Evolutionary conservation across 2,329 filamentous ascomycete species (phyloP), one percentile per base, ranked within the genome.

Genomic region (Cylindrodendrum hubeiense): DNA sequence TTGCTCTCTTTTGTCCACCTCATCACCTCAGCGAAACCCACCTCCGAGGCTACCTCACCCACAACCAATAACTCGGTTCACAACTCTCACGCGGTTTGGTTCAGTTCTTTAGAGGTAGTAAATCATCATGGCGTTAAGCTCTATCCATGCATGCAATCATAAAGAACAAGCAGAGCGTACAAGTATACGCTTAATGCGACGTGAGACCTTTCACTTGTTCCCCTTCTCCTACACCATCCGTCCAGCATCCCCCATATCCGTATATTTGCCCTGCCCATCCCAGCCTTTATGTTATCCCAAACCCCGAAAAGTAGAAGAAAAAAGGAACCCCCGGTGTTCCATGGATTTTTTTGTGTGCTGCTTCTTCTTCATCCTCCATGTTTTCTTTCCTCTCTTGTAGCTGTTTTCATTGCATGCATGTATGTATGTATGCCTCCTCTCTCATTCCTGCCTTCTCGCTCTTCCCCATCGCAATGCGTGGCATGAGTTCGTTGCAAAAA

Each of bases 111-210:
- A 4, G 24, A 47, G 22, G 52, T 33, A 53, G 51, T 55, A 61
- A 58, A 62, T 65, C 53, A 51, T 66, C 54, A 65, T 67, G 65
- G 60, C 67, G 56, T 60, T 69, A 66, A 67, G 57, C 58, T 69
- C 62, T 69, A 67, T 68, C 68, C 67, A 69, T 67, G 63, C 66
- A 65, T 67, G 56, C 61, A 60, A 55, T 56, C 52, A 34, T 52
- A 63, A 69, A 59, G 28, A 47, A 60, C 41, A 64, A 41, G 55
- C 44, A 58, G 51, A 49, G 51, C 53, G 46, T 46, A 50, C 60
- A 66, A 58, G 34, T 65, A 47, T 59, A 61, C 67, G 60, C 67
- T 41, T 34, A 50, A 60, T 66, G 55, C 57, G 43, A 61, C 49
- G 57, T 60, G 50, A 53, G 33, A 30, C n/a, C 34, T 60, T 57